Evolutionary conservation across 2,329 filamentous ascomycete species (phyloP).

Genomic region (Penicillium hordei): DNA sequence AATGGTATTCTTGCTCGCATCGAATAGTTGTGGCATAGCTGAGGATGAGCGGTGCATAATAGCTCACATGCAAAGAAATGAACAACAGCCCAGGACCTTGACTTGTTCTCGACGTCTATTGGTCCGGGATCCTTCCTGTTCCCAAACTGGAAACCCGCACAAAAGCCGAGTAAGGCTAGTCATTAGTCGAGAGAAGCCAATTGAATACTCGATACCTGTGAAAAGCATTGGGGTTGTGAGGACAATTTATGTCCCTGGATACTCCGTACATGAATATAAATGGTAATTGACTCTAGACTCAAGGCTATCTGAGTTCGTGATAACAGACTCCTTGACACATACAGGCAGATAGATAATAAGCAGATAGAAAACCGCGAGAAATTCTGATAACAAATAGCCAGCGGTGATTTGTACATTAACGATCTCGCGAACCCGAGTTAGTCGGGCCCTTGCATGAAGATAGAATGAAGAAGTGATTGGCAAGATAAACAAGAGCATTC

Average conservation of each 20-base stretch:
- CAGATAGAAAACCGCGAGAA: background rate
- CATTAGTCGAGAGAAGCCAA: background rate
- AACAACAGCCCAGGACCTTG: background rate
- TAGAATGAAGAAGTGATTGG: background rate
- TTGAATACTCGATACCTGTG: background rate
- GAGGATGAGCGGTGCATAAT: background rate
- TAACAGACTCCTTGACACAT: background rate
- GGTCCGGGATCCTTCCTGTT: background rate
- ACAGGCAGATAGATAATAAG: constrained; percentile 1
- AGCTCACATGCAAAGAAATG: background rate
- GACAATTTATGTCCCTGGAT: background rate
- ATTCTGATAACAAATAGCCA: background rate
- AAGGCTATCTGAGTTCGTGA: background rate
- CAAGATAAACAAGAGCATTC: background rate
- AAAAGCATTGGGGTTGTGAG: background rate
- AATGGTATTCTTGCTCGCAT: background rate
- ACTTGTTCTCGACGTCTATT: background rate
- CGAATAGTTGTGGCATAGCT: background rate
- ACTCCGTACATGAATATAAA: background rate
- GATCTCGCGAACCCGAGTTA: background rate
- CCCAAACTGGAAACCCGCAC: background rate
- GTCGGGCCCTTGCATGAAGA: background rate
- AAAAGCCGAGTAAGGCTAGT: background rate
- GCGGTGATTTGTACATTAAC: background rate
- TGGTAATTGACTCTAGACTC: background rate